Conservation (phyloP, 176 grass and related monocot genomes). For the Oryza coarctata region DNA sequence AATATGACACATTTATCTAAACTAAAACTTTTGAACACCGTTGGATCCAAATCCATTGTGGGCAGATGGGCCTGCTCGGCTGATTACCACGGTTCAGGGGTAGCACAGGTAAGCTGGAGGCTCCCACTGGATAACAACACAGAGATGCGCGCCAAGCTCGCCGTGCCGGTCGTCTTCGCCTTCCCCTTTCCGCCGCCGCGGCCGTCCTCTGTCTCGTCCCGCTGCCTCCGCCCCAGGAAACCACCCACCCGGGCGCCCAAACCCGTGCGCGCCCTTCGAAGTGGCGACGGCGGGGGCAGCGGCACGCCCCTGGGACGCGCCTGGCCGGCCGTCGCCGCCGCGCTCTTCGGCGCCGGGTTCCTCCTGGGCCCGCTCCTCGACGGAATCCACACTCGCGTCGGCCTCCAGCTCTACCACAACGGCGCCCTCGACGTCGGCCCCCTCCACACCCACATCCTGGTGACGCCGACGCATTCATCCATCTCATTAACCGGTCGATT, state of each 20-base stretch:
- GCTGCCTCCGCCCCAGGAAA: not conserved
- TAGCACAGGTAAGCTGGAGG: not conserved
- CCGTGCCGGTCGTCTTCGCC: conserved; percentile 31
- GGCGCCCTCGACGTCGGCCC: conserved; percentile 72
- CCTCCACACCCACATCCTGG: conserved; percentile 74
- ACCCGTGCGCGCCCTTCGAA: conserved; percentile 3
- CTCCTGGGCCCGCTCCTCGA: conserved; percentile 82
- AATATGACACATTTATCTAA: too few species aligned
- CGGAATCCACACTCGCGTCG: conserved; percentile 80
- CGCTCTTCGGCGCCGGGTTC: conserved; percentile 69
- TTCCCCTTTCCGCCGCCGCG: not conserved
- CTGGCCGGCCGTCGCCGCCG: conserved; percentile 61
- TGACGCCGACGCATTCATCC: not conserved
- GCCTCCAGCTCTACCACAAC: conserved; percentile 59
- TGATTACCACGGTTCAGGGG: too few species aligned
- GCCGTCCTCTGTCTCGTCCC: not conserved
- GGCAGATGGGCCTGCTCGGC: too few species aligned
- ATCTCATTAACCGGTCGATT: not conserved
- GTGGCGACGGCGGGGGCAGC: conserved; percentile 15
- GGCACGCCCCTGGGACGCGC: conserved; percentile 22
- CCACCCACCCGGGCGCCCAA: not conserved
- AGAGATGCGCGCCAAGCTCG: conserved; percentile 31
- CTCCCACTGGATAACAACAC: conserved; percentile 24
- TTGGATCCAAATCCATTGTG: not conserved
- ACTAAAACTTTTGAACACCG: too few species aligned